Percentiles rank a stretch among this genome's conserved stretches.
These are phyloP conservation scores for Abrus precatorius DNA, from an alignment of 306 rosid species.

Conservation along the genomic window DNA sequence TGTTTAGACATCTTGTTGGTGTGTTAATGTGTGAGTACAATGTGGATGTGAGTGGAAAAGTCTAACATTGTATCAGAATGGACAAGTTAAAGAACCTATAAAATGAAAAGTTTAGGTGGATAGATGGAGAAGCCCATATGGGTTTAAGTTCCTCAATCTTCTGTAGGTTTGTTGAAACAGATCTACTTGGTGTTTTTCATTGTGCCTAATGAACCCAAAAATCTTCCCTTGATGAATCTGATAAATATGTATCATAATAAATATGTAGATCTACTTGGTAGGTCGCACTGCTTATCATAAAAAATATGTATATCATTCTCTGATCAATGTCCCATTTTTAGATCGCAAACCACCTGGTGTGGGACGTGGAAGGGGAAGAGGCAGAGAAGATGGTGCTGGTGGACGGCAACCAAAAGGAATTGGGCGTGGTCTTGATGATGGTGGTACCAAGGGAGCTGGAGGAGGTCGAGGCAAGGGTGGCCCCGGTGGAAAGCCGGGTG, in stretches of 20 bases:
- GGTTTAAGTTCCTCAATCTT: background rate
- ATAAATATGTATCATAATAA: background rate
- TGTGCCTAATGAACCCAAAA: background rate
- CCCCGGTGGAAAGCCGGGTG: constrained; percentile 73
- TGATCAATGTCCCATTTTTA: constrained; percentile 46
- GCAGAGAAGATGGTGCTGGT: constrained; percentile 79
- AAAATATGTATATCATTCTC: constrained; percentile 17
- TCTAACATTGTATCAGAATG: background rate
- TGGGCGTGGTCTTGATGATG: constrained; percentile 88
- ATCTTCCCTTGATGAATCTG: background rate
- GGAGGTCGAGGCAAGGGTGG: constrained; percentile 92
- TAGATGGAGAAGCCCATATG: background rate
- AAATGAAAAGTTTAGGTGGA: background rate
- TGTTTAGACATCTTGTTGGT: constrained; percentile 37
- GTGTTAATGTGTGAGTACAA: background rate
- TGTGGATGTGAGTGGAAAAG: constrained; percentile 13
- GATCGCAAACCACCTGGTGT: constrained; percentile 96
- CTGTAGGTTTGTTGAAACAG: background rate
- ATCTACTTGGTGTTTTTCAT: background rate
- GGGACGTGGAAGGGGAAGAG: constrained; percentile 95
- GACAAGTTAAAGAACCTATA: background rate
- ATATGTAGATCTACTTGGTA: background rate
- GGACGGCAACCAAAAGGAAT: constrained; percentile 81
- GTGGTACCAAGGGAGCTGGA: constrained; percentile 72
- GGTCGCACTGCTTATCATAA: background rate